Conservation (phyloP, 2,329 filamentous ascomycete genomes). For the Aspergillus pseudonomiae region DNA sequence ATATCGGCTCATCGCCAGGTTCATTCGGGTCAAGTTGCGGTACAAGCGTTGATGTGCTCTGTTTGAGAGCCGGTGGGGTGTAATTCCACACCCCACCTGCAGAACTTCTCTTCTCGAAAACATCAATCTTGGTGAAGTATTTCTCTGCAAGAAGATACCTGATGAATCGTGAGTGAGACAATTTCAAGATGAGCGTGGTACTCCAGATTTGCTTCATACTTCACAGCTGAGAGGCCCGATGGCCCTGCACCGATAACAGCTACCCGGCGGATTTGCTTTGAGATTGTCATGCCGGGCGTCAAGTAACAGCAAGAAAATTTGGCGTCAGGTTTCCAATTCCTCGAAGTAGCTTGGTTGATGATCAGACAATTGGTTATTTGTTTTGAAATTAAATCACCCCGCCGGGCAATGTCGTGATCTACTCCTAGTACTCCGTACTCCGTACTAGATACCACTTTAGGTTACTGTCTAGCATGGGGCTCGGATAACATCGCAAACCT, state of each 20-base stretch:
- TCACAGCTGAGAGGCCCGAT: constrained; percentile 75
- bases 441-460: neutral
- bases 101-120: constrained; percentile 79
- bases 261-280: constrained; percentile 48
- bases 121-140: constrained; percentile 68
- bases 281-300: constrained; percentile 22
- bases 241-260: constrained; percentile 85
- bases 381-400: neutral
- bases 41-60: constrained; percentile 50
- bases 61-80: constrained; percentile 53
- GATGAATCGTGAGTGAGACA: constrained; percentile 22
- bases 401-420: constrained; percentile 4
- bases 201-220: constrained; percentile 44
- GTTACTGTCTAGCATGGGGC: neutral
- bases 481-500: neutral
- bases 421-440: neutral
- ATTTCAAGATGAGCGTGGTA: neutral
- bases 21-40: constrained; percentile 69
- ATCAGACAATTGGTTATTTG: neutral
- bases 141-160: constrained; percentile 74
- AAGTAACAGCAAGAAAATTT: neutral
- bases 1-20: constrained; percentile 65
- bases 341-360: neutral
- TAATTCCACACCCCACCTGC: constrained; percentile 90
- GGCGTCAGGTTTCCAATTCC: neutral